Evolutionary conservation across 2,329 filamentous ascomycete species (phyloP).

Genomic region (Chaetomium globosum): DNA sequence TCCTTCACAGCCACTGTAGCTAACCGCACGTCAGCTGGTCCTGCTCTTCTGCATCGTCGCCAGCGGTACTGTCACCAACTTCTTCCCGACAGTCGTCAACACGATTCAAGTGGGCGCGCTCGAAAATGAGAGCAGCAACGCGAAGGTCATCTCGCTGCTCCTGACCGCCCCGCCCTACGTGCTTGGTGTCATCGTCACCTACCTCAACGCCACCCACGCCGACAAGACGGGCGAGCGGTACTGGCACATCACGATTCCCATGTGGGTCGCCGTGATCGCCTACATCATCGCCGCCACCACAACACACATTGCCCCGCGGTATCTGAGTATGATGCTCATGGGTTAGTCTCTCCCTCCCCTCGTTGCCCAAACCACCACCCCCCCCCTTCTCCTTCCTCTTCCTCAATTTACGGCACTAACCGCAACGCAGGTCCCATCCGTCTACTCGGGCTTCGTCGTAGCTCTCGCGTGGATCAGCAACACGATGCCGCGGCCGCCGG

Average conservation of each 20-base stretch:
- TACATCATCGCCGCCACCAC: slow-evolving; percentile 72
- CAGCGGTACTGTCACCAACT: slow-evolving; percentile 63
- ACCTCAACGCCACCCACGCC: slow-evolving; percentile 69
- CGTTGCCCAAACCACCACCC: background rate
- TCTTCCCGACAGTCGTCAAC: slow-evolving; percentile 70
- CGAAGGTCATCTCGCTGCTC: slow-evolving; percentile 60
- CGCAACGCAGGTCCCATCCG: slow-evolving; percentile 50
- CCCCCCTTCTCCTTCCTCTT: too few species aligned
- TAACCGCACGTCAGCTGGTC: slow-evolving; percentile 43
- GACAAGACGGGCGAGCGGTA: slow-evolving; percentile 72
- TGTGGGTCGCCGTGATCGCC: slow-evolving; percentile 62
- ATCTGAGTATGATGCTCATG: slow-evolving; percentile 74
- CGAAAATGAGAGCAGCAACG: slow-evolving; percentile 49
- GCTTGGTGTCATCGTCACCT: slow-evolving; percentile 62
- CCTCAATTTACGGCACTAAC: background rate
- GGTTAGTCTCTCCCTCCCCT: slow-evolving; percentile 41
- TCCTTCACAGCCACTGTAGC: background rate
- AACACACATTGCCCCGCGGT: slow-evolving; percentile 61
- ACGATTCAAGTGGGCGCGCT: slow-evolving; percentile 51
- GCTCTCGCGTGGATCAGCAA: slow-evolving; percentile 75
- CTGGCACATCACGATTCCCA: slow-evolving; percentile 65
- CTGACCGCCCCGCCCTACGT: slow-evolving; percentile 69
- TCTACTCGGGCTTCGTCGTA: slow-evolving; percentile 69
- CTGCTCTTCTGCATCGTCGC: slow-evolving; percentile 61
- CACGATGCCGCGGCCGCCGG: slow-evolving; percentile 72